phyloP scores from a whole-genome alignment of 73 alveolate genomes.

The Paramecium octaurelia region DNA sequence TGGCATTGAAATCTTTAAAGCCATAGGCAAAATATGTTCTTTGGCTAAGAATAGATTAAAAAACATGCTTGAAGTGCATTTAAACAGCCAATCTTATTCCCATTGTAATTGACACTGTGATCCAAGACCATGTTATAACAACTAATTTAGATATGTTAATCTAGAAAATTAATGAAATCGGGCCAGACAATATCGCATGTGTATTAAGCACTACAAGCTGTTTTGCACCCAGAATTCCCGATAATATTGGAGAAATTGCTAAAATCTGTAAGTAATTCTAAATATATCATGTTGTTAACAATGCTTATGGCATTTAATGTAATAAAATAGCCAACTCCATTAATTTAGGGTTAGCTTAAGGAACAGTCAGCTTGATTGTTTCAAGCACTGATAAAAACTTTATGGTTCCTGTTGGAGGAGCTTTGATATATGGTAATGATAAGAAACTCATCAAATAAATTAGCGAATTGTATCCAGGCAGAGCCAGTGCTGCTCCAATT shows the following conservation, averaged over 20 bases:
- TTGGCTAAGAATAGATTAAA: slow-evolving; percentile 94
- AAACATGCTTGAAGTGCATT: slow-evolving; percentile 95
- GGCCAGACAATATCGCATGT: slow-evolving; percentile 79
- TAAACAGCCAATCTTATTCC: slow-evolving; percentile 88
- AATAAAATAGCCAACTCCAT: slow-evolving; percentile 72
- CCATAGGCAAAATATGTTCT: slow-evolving; percentile 87
- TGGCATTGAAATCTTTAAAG: slow-evolving; percentile 76
- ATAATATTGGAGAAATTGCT: slow-evolving; percentile 82
- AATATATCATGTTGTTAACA: slow-evolving; percentile 89
- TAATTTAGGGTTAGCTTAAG: slow-evolving; percentile 69
- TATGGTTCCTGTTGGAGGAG: slow-evolving; percentile 99
- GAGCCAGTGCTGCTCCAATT: slow-evolving; percentile 96
- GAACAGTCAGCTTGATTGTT: slow-evolving; percentile 85
- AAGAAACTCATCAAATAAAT: slow-evolving; percentile 83
- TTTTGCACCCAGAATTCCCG: slow-evolving; percentile 98
- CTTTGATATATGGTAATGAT: slow-evolving; percentile 85
- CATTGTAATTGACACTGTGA: slow-evolving; percentile 76
- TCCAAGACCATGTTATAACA: slow-evolving; percentile 71
- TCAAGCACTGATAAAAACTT: slow-evolving; percentile 98
- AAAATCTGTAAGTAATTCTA: slow-evolving; percentile 74
- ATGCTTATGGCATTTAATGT: slow-evolving; percentile 96
- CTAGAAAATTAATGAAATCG: slow-evolving; percentile 60
- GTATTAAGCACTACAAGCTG: slow-evolving; percentile 91
- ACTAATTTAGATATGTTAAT: slow-evolving; percentile 85
- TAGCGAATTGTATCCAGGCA: slow-evolving; percentile 90